Conservation (phyloP, 169 alveolate species). For the Plasmodium gonderi region DNA sequence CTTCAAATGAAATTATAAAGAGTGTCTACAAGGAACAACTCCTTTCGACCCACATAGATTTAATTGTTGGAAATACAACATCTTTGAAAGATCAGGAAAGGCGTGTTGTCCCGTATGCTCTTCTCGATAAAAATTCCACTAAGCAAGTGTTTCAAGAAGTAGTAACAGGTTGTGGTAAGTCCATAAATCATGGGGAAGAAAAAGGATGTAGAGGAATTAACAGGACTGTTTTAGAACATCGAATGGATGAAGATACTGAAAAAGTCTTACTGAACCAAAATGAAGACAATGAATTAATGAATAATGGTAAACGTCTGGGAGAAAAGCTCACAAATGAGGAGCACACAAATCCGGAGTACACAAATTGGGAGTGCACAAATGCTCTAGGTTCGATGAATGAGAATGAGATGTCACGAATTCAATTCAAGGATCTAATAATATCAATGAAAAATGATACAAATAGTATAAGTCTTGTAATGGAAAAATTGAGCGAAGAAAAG, state of each 20-base stretch:
- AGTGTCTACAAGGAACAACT: background rate
- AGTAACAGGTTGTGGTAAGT: background rate
- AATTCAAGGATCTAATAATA: background rate
- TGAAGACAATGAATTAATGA: background rate
- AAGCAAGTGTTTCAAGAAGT: too few relatives aligned
- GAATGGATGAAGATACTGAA: background rate
- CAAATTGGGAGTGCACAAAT: background rate
- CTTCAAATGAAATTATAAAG: background rate
- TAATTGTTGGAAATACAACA: background rate
- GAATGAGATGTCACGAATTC: background rate
- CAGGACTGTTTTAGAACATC: background rate
- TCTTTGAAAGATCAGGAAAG: background rate
- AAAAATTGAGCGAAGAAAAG: constrained; percentile 40
- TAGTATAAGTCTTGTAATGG: background rate
- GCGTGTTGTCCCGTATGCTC: too few relatives aligned
- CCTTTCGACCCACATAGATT: background rate
- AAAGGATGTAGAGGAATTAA: background rate
- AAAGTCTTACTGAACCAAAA: too few relatives aligned
- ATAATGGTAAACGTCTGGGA: background rate
- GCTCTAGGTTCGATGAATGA: too few relatives aligned
- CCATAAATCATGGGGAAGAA: background rate
- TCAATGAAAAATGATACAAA: constrained; percentile 14
- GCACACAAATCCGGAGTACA: background rate
- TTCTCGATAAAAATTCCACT: background rate
- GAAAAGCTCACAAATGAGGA: background rate